Evolutionary conservation across 352 stramenopile genomes (phyloP), one percentile per base, ranked within the genome.

Genomic region (Phytophthora cryptogea): DNA sequence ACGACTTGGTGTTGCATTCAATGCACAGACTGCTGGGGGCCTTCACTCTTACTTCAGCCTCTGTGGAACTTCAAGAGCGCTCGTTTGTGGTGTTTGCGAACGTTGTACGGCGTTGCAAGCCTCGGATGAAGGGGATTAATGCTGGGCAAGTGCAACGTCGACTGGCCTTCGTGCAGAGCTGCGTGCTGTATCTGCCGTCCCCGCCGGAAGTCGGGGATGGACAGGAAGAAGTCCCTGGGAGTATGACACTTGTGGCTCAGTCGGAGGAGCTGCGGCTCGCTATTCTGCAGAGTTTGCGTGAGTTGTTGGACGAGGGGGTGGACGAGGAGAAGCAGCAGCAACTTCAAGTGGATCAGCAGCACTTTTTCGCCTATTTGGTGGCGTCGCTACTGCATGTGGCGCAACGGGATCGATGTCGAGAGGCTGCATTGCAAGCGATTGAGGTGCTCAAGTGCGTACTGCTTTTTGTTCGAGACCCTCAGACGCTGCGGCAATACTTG

Each of bases 331-430:
- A 60, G 11, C 58, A 57, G 20, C 53, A 65, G 16, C 68, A 52
- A 33, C 53, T 55, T 58, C 63, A 50, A 33, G 55, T 54, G 10
- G 71, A 89, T 27, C 63, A 79, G 14, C 68, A 76, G 10, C 68
- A 94, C 54, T 90, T 94, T 33, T 72, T 92, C 47, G 82, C 82
- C 27, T 94, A 91, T 48, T 28, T 82, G 4, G 68, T 94, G 9
- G 79, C 77, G 7, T 66, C 74, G 45, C 49, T 92, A 20, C 55
- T 94, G 40, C 73, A 90, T 50, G 65, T 92, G 20, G 77, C 72
- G 10, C 59, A 89, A 52, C 69, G 66, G 20, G 80, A 87, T 55
- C 57, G 69, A 0, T 87, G 72, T 58, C 71, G 76, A 1, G 58
- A 78, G 2, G 70, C 67, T 17, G 75, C 75, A 13, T 47, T 72